A percentile compares a stretch with the other conserved stretches of the same genome.
Conservation (phyloP, 495 filamentous ascomycete genomes). For the Aspergillus conjunctus region DNA sequence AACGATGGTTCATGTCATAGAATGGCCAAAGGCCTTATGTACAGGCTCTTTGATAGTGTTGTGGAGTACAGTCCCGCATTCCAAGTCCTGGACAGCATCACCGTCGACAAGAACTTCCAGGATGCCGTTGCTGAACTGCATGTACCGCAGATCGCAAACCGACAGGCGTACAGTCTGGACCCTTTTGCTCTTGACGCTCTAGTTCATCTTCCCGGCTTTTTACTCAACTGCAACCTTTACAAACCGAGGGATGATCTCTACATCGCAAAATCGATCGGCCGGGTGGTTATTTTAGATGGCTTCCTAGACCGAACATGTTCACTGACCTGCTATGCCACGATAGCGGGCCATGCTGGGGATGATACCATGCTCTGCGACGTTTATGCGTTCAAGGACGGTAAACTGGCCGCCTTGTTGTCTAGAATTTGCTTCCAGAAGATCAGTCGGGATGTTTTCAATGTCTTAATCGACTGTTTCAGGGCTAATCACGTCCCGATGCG, state of each 20-base stretch:
- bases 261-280: conserved; percentile 7
- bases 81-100: conserved; percentile 3
- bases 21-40: conserved; percentile 3
- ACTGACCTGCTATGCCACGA: background rate
- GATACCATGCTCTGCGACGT: background rate
- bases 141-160: background rate
- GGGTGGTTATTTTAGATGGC: background rate
- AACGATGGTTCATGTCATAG: background rate
- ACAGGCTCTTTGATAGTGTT: conserved; percentile 10
- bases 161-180: background rate
- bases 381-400: background rate
- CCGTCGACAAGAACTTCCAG: background rate
- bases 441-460: background rate
- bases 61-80: conserved; percentile 11
- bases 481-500: background rate
- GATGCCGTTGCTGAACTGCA: background rate
- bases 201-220: conserved; percentile 16
- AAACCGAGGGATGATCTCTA: background rate
- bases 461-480: background rate
- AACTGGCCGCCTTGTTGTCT: background rate
- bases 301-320: background rate
- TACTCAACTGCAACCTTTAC: conserved; percentile 8
- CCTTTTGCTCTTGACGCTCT: conserved; percentile 7
- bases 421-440: background rate
- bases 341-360: background rate